Percentiles rank a stretch among this genome's conserved stretches.
Evolutionary conservation across 306 rosid species (phyloP).

Genomic region (Vachellia pachyceras): DNA sequence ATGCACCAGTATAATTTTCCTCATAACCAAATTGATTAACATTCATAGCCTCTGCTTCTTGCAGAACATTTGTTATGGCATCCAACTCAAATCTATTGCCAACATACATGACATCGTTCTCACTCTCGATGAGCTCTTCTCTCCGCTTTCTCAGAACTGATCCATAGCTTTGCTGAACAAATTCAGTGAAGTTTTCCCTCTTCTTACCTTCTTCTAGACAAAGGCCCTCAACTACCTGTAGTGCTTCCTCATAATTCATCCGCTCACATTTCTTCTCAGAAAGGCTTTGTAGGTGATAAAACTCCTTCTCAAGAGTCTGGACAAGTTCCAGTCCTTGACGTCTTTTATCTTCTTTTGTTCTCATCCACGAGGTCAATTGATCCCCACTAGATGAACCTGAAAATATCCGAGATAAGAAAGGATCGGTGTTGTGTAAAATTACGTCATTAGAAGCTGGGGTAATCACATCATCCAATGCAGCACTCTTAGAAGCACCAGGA

Average conservation of each 20-base stretch:
- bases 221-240: slow-evolving; percentile 81
- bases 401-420: slow-evolving; percentile 80
- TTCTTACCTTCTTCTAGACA: slow-evolving; percentile 84
- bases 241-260: slow-evolving; percentile 77
- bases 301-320: slow-evolving; percentile 84
- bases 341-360: slow-evolving; percentile 70
- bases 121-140: slow-evolving; percentile 79
- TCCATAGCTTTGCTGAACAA: slow-evolving; percentile 71
- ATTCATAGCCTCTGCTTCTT: slow-evolving; percentile 79
- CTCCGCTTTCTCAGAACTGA: slow-evolving; percentile 76
- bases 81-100: slow-evolving; percentile 68
- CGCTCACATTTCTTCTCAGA: slow-evolving; percentile 89
- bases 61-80: slow-evolving; percentile 76
- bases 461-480: slow-evolving; percentile 47
- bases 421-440: slow-evolving; percentile 50
- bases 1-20: slow-evolving; percentile 66
- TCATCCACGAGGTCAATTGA: slow-evolving; percentile 77
- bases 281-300: slow-evolving; percentile 70
- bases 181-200: slow-evolving; percentile 68
- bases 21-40: slow-evolving; percentile 71
- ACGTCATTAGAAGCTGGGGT: slow-evolving; percentile 55
- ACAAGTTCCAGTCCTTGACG: slow-evolving; percentile 73
- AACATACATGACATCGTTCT: slow-evolving; percentile 60
- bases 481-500: slow-evolving; percentile 46
- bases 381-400: slow-evolving; percentile 73